Evolutionary conservation across 2,329 filamentous ascomycete genomes (phyloP).

Genomic region (Elsinoe fawcettii): DNA sequence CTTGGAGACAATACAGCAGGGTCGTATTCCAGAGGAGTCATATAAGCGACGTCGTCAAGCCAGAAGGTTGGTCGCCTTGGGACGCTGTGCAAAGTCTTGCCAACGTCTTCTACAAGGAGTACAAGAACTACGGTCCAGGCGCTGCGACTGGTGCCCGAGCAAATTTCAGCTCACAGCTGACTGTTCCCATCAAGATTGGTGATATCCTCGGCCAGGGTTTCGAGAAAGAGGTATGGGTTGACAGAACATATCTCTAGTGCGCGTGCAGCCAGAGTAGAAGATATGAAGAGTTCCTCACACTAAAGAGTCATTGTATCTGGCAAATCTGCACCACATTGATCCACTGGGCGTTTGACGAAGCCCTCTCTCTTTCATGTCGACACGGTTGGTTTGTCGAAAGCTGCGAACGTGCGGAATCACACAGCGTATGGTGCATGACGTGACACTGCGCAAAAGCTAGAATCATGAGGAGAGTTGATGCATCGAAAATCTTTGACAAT

Average conservation of each 20-base stretch:
- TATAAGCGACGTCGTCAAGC: conserved; percentile 14
- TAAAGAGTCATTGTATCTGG: too few species aligned
- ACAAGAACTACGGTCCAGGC: conserved; percentile 51
- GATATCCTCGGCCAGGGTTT: conserved; percentile 8
- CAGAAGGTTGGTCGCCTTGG: conserved; percentile 22
- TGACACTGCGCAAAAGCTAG: too few species aligned
- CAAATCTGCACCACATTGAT: too few species aligned
- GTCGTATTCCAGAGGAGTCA: conserved; percentile 17
- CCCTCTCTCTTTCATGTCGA: too few species aligned
- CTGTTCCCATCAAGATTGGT: conserved; percentile 23
- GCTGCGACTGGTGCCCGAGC: conserved; percentile 44
- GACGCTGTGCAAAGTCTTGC: not conserved
- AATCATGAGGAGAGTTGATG: too few species aligned
- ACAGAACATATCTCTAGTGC: not conserved
- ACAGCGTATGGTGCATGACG: too few species aligned
- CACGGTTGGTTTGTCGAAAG: too few species aligned
- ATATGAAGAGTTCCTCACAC: too few species aligned
- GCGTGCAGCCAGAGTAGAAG: too few species aligned
- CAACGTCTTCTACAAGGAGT: conserved; percentile 52
- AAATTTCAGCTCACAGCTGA: conserved; percentile 39
- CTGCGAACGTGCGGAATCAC: too few species aligned
- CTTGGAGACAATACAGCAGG: conserved; percentile 14
- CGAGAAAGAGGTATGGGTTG: conserved; percentile 14
- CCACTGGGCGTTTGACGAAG: too few species aligned
- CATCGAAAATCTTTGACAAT: not conserved